Base-by-base conservation (phyloP, 495 filamentous ascomycete species). In the Pyrenula massariospora region DNA sequence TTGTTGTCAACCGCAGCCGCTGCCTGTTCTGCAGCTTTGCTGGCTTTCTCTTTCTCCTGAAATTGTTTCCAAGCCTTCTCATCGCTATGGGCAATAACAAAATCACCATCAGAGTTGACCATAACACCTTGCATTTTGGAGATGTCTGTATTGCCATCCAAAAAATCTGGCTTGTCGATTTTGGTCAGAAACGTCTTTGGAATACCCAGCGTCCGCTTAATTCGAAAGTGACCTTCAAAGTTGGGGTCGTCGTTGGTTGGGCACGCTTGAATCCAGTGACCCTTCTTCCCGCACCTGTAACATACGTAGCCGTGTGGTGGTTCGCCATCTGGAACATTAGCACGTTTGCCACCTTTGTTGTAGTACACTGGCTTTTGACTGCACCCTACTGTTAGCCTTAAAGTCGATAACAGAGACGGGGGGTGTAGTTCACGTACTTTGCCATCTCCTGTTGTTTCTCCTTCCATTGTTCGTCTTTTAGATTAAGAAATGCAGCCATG, bases 161-260 rank as follows among this genome's bases (percentile, higher is more conserved):
- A 77, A 3, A 84, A 81, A 22, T 84, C 82, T 3, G 91, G 85
- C 69, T 96, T 97, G 59, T 96, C 92, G 25, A 99, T 84, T 22
- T 87, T 93, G 68, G 90, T 93, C 54, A 97, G 78, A 63, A 96
- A 90, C 2, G 91, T 95, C 58, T 86, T 82, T 21, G 93, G 93
- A 58, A 99, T 97, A 56, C 93, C 93, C 15, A 93, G 97, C 12
- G 94, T 96, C 53, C 93, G 83, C 75, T 95, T 96, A 52, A 97
- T 85, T 52, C 90, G 83, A 52, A 90, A 89, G 24, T 87, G 85
- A 58, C 88, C 87, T 70, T 97, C 92, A 64, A 87, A 97, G 49
- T 89, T 89, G 2, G 94, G 92, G 63, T 99, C 92, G 67, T 95
- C 88, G 66, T 99, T 99, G 15, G 93, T 99, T 19, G 93, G 93